These are phyloP conservation scores for Brassica balearica DNA, from an alignment of 441 rosid genomes.

Conservation along the genomic window DNA sequence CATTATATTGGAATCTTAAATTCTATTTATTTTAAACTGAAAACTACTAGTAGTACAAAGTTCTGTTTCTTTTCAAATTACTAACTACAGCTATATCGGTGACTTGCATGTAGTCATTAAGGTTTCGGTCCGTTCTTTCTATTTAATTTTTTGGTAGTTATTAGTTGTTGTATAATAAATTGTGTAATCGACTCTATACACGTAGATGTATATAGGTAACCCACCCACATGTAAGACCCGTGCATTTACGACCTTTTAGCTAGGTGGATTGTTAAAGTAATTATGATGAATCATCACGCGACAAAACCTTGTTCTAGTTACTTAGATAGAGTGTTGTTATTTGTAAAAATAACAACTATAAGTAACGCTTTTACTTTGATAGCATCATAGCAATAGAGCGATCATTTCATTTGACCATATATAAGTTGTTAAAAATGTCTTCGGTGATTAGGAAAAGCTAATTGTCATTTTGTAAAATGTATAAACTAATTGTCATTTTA, in stretches of 20 bases:
- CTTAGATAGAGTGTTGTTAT: not conserved
- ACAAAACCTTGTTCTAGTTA: not conserved
- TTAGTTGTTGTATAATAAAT: constrained; percentile 27
- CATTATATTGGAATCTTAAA: no score
- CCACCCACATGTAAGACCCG: constrained; percentile 1
- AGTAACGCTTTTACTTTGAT: not conserved
- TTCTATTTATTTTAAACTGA: no score
- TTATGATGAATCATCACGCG: not conserved
- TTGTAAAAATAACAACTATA: constrained; percentile 1
- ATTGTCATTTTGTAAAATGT: not conserved
- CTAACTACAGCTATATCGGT: not conserved
- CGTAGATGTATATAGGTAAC: not conserved
- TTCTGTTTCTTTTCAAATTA: not conserved
- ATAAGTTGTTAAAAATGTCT: not conserved
- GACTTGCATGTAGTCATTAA: constrained; percentile 14
- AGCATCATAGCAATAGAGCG: not conserved
- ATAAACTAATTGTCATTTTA: constrained; percentile 6
- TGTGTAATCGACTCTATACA: constrained; percentile 10
- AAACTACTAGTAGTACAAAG: not conserved
- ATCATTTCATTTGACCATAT: no score
- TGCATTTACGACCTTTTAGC: not conserved
- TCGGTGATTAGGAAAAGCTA: not conserved
- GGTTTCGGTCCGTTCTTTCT: not conserved
- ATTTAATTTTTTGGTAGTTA: constrained; percentile 1
- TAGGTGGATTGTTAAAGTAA: not conserved